A percentile compares a stretch with the other conserved stretches of the same genome.
These are phyloP conservation scores for Torulaspora microellipsoides DNA, from an alignment of 805 yeast genomes.

Conservation along the genomic window DNA sequence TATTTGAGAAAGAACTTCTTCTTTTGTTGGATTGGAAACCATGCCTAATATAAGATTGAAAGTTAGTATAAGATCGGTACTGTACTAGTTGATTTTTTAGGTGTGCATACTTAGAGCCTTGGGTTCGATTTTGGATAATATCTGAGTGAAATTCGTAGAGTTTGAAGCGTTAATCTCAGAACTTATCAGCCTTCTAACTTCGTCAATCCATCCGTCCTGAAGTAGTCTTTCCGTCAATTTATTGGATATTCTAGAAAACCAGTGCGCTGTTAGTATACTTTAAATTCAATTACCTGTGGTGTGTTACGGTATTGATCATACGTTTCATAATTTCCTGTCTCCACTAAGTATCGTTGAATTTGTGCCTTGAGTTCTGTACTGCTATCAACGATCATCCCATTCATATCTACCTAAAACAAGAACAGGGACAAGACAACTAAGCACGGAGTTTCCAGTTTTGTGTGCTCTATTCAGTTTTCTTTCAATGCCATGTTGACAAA, in stretches of 20 bases:
- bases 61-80: not conserved
- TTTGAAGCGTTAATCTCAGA: slow-evolving; percentile 39
- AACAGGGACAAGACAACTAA: too few species aligned
- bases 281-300: too few species aligned
- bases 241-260: slow-evolving; percentile 46
- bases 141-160: slow-evolving; percentile 47
- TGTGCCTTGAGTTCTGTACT: slow-evolving; percentile 44
- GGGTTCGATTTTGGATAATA: slow-evolving; percentile 53
- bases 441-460: too few species aligned
- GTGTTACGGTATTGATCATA: slow-evolving; percentile 20
- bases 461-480: too few species aligned
- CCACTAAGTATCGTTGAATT: slow-evolving; percentile 65
- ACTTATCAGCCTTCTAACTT: slow-evolving; percentile 58
- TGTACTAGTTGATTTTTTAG: too few species aligned
- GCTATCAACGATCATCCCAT: slow-evolving; percentile 3
- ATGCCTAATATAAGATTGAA: slow-evolving; percentile 31
- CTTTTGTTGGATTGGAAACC: slow-evolving; percentile 64
- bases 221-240: slow-evolving; percentile 58
- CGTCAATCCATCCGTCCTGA: slow-evolving; percentile 84
- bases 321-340: slow-evolving; percentile 76
- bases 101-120: slow-evolving; percentile 51
- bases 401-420: not conserved
- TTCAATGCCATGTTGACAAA: too few species aligned
- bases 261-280: slow-evolving; percentile 3
- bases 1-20: slow-evolving; percentile 54